Evolutionary conservation across 2,329 filamentous ascomycete species (phyloP), one percentile per base, ranked within the genome.

Genomic region (Verticillium albo-atrum): DNA sequence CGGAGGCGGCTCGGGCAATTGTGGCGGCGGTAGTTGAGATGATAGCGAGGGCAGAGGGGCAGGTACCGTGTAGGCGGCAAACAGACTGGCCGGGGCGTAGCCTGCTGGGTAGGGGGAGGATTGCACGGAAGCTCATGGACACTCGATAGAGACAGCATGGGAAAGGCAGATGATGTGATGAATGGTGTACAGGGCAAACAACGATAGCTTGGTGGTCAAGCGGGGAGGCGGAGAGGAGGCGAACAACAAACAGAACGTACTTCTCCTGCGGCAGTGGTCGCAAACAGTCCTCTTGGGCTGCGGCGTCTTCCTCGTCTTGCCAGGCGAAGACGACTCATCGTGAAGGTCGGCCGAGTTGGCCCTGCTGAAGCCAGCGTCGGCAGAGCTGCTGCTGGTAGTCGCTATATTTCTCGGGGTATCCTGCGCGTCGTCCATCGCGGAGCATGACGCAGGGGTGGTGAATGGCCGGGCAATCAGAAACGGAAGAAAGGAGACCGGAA

Each of bases 241-340:
- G 30, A 32, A 32, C 30, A 32, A 14, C n/a, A 2, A 32, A 32
- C 17, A 54, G n/a, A 37, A 70, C 75, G 62, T 72, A 77, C 77
- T 69, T 63, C 77, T 70, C 64, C 74, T 68, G 57, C 77, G 73
- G 65, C 77, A 79, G 62, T 79, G 75, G 61, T 79, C 77, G 65
- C 77, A 79, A 34, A 79, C 77, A 30, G 72, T 78, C 37, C 76
- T 71, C 61, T 71, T 74, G 27, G 65, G 50, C 50, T 60, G 60
- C 30, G 62, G 60, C 56, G 58, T 57, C 54, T 62, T 58, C 58
- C 34, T 61, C 57, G 32, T 56, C 35, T 56, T 47, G 54, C 34
- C 62, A 4, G 62, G 63, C 37, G 60, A 63, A 34, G 25, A 28
- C 23, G 27, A 35, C 55, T 64, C 62, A 32, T 61, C 57, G 59